Base-by-base conservation (phyloP, 2,329 filamentous ascomycete species). In the Chlorencoelia australis region DNA sequence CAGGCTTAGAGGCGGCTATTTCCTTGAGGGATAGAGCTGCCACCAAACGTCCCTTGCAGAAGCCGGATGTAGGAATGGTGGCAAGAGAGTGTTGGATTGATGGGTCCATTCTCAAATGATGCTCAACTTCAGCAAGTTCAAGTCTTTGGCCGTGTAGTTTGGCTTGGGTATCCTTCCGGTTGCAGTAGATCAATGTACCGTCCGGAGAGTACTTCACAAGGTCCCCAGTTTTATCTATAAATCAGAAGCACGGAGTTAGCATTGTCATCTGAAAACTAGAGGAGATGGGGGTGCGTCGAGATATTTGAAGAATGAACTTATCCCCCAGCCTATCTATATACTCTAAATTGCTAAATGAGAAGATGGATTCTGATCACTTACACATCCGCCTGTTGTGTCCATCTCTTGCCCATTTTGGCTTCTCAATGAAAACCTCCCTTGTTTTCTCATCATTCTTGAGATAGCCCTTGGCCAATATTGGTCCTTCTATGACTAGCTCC, bases 211-310 rank as follows among this genome's bases (percentile, higher is more conserved):
- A 69, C 22, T 75, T 45, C 5, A 54, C 54, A 15, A 59, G 41
- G 26, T 59, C 57, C 5, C 57, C 57, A 1, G 57, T 59, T 9
- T 85, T 75, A 53, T 94, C 94, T 4, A 37, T 20, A 17, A 28
- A 30, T 4, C 13, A 3, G 15, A 24, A 30, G 17, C 7, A 11
- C 15, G 10, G 35, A 33, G 17, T 7, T 10, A 5, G 17, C 10
- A 3, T 17, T 33, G 7, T 18, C 29, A 33, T n/a, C n/a, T n/a
- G n/a, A n/a, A n/a, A n/a, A n/a, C n/a, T n/a, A n/a, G n/a, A n/a
- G n/a, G n/a, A n/a, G n/a, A n/a, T n/a, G n/a, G n/a, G n/a, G n/a
- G n/a, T n/a, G n/a, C n/a, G n/a, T n/a, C n/a, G n/a, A n/a, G n/a
- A n/a, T n/a, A n/a, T n/a, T n/a, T n/a, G n/a, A n/a, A n/a, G n/a